Conservation (phyloP, 192 early-diverging fungal species). For the Coemansia sp. region DNA sequence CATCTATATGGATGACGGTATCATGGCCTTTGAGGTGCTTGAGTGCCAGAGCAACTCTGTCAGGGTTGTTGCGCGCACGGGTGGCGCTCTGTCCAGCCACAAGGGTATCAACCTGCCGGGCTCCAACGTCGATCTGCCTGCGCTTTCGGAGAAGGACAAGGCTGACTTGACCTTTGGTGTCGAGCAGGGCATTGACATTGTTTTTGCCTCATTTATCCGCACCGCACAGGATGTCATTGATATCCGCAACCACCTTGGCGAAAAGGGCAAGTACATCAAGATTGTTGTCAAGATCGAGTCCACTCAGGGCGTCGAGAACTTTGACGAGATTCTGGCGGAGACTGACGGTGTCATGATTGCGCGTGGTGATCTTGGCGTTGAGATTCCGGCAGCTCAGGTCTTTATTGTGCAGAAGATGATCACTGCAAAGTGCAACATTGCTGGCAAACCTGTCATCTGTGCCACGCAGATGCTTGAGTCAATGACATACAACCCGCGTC, state of each 20-base stretch:
- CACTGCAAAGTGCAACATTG: conserved; percentile 96
- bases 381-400: conserved; percentile 91
- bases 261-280: conserved; percentile 81
- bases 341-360: conserved; percentile 99
- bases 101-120: conserved; percentile 97
- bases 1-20: conserved; percentile 93
- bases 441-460: conserved; percentile 94
- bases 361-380: conserved; percentile 96
- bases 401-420: conserved; percentile 98
- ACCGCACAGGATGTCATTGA: conserved; percentile 85
- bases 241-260: conserved; percentile 83
- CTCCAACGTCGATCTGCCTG: conserved; percentile 88
- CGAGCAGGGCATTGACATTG: conserved; percentile 89
- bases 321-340: conserved; percentile 93
- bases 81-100: conserved; percentile 83
- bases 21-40: conserved; percentile 91
- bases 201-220: conserved; percentile 97
- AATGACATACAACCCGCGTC: conserved; percentile 93
- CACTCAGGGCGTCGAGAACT: conserved; percentile 96
- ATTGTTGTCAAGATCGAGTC: conserved; percentile 98
- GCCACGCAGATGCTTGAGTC: conserved; percentile 99
- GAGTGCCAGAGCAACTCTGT: conserved; percentile 60
- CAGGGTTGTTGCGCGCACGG: conserved; percentile 76
- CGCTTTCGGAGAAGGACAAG: conserved; percentile 95
- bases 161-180: conserved; percentile 88